Percentiles rank a stretch among this genome's conserved stretches.
Evolutionary conservation across 345 rosid genomes (phyloP).

Genomic region (Citrus cavaleriei): DNA sequence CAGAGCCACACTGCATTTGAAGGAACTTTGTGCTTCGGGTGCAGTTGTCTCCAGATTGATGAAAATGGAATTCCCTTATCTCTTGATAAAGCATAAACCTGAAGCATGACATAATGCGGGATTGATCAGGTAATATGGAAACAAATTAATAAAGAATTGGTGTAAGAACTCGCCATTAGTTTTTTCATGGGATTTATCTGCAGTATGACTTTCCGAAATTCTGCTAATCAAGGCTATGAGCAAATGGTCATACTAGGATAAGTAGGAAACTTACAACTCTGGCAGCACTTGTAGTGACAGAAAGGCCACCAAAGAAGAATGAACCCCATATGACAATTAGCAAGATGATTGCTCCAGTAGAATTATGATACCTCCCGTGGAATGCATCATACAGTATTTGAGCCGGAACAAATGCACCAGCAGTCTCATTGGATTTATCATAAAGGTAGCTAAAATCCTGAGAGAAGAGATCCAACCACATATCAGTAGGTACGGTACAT

Average conservation of each 20-base stretch:
- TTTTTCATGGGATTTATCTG: too few relatives aligned
- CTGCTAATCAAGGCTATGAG: background rate
- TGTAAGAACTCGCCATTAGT: too few relatives aligned
- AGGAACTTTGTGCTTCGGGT: conserved; percentile 58
- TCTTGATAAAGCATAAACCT: conserved; percentile 59
- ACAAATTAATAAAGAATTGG: too few relatives aligned
- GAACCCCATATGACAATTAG: conserved; percentile 60
- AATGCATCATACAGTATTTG: conserved; percentile 66
- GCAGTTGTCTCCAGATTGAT: conserved; percentile 46
- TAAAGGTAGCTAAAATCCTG: conserved; percentile 50
- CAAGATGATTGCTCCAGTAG: conserved; percentile 52
- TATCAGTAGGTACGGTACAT: background rate
- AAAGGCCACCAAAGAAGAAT: conserved; percentile 67
- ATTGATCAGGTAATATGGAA: background rate
- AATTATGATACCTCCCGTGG: conserved; percentile 53
- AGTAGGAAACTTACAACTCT: conserved; percentile 40
- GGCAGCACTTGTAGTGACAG: conserved; percentile 60
- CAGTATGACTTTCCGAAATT: too few relatives aligned
- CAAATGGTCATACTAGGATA: background rate
- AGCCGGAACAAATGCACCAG: conserved; percentile 55
- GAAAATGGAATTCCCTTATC: conserved; percentile 57
- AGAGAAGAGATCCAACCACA: background rate
- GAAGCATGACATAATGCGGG: background rate
- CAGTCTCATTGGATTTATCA: conserved; percentile 54
- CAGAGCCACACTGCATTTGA: conserved; percentile 66